phyloP scores from a whole-genome alignment of 768 basidiomycete genomes.

The Tubosaeta sp. region DNA sequence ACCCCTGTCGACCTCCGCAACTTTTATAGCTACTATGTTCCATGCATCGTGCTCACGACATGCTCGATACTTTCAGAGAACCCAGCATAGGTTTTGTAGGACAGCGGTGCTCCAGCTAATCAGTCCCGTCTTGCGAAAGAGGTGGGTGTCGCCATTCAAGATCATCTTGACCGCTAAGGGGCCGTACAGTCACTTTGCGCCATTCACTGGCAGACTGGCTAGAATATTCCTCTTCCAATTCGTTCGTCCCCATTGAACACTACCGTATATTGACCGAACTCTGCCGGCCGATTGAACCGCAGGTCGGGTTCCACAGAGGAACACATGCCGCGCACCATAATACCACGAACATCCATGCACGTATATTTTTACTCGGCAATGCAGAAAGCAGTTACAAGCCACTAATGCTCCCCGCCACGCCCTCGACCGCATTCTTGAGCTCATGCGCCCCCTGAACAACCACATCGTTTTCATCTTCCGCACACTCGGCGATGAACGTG shows the following conservation, averaged over 20 bases:
- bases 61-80: not conserved
- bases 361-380: too few species aligned
- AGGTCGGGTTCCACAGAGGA: too few species aligned
- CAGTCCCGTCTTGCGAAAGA: not conserved
- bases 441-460: conserved; percentile 68
- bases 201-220: not conserved
- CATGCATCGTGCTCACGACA: not conserved
- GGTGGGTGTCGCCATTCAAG: not conserved
- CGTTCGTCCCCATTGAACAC: too few species aligned
- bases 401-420: conserved; percentile 56
- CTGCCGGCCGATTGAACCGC: too few species aligned
- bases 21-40: not conserved
- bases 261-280: too few species aligned
- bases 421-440: conserved; percentile 70
- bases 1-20: not conserved
- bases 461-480: conserved; percentile 83
- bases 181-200: not conserved
- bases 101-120: not conserved
- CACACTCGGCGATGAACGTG: conserved; percentile 82
- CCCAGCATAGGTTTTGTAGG: not conserved
- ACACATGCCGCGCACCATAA: too few species aligned
- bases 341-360: too few species aligned
- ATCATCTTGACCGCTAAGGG: not conserved
- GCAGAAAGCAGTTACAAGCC: conserved; percentile 23
- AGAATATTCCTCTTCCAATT: not conserved